Percentiles rank a stretch among this genome's conserved stretches.
Evolutionary conservation across 1,284 basidiomycete species (phyloP).

Genomic region (Trichosporon sp.): DNA sequence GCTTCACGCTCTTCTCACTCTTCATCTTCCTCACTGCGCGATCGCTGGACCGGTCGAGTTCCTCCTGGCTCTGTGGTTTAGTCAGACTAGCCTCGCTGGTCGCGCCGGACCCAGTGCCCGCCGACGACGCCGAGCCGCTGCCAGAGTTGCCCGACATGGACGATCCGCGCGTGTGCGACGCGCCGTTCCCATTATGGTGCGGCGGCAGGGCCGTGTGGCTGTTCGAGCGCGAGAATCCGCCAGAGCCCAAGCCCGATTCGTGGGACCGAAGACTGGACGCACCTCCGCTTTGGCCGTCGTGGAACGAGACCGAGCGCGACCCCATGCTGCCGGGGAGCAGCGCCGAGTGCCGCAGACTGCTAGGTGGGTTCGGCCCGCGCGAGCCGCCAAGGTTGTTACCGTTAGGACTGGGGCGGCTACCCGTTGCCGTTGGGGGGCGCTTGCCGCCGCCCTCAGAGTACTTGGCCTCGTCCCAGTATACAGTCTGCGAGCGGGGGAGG

Average conservation of each 20-base stretch:
- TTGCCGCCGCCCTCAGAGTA: constrained; percentile 18
- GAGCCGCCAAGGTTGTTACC: neutral
- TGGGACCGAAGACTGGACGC: constrained; percentile 12
- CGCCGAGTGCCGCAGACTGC: constrained; percentile 19
- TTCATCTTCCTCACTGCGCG: constrained; percentile 27
- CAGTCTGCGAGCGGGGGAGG: constrained; percentile 35
- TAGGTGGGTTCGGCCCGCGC: constrained; percentile 8
- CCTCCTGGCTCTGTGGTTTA: neutral
- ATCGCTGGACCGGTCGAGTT: neutral
- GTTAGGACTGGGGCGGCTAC: neutral
- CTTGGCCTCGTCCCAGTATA: constrained; percentile 44
- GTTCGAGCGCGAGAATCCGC: constrained; percentile 12
- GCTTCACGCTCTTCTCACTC: constrained; percentile 34
- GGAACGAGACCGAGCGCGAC: constrained; percentile 19
- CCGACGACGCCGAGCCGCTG: constrained; percentile 16
- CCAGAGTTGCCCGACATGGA: constrained; percentile 7
- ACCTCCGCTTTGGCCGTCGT: constrained; percentile 10
- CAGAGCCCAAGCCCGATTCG: constrained; percentile 15
- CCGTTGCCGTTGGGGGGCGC: neutral
- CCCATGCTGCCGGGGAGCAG: constrained; percentile 9
- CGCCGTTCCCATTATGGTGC: constrained; percentile 7
- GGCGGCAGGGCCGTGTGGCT: constrained; percentile 14
- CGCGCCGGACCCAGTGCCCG: constrained; percentile 1
- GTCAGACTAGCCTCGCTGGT: constrained; percentile 2
- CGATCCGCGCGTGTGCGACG: neutral